These are phyloP conservation scores for Heritiera fomes DNA, from an alignment of 345 rosid species.

Conservation along the genomic window DNA sequence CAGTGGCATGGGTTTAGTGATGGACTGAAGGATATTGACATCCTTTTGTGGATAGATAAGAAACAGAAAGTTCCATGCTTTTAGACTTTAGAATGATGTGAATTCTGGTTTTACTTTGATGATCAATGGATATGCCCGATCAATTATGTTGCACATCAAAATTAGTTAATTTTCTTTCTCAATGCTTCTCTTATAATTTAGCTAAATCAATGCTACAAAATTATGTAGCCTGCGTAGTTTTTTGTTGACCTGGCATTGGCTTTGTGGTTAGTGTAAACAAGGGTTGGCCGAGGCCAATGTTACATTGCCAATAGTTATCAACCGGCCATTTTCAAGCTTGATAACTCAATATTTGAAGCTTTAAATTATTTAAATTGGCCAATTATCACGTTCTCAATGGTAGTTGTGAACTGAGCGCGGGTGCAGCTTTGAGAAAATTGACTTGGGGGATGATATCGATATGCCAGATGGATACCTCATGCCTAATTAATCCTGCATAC, in stretches of 20 bases:
- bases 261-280: not conserved
- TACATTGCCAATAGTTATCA: not conserved
- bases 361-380: not conserved
- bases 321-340: not conserved
- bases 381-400: not conserved
- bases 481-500: constrained; percentile 27
- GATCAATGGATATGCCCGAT: not conserved
- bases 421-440: constrained; percentile 18
- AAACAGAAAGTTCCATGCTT: constrained; percentile 1
- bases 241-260: not conserved
- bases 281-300: not conserved
- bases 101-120: constrained; percentile 8
- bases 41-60: not conserved
- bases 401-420: not conserved
- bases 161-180: not conserved
- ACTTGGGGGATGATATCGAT: constrained; percentile 18
- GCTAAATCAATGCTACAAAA: no score
- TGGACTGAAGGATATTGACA: constrained; percentile 36
- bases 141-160: not conserved
- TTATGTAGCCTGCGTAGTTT: not conserved
- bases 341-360: not conserved
- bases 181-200: not conserved
- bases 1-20: constrained; percentile 30
- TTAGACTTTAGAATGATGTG: constrained; percentile 8
- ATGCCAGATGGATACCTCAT: constrained; percentile 27